Percentiles rank a stretch among this genome's conserved stretches.
Conservation (phyloP, 345 rosid genomes). For the Kernera saxatilis region DNA sequence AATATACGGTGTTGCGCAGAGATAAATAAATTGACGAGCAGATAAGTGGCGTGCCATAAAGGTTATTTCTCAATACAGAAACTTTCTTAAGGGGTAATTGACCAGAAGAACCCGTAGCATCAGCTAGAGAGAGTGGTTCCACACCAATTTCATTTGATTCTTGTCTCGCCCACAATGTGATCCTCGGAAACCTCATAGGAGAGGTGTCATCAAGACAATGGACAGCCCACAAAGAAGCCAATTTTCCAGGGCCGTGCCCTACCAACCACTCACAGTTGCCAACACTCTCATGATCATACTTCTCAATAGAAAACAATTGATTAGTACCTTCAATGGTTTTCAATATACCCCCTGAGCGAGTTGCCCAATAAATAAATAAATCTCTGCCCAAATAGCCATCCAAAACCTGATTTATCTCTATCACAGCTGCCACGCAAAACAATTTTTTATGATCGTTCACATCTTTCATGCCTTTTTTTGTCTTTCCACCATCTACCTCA, state of each 20-base stretch:
- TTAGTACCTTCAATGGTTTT: conserved; percentile 43
- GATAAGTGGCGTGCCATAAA: conserved; percentile 51
- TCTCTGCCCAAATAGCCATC: conserved; percentile 51
- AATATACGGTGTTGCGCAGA: conserved; percentile 42
- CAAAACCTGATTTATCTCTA: conserved; percentile 63
- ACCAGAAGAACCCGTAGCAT: conserved; percentile 31
- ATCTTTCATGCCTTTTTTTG: conserved; percentile 49
- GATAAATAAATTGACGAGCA: conserved; percentile 59
- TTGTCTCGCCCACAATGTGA: conserved; percentile 59
- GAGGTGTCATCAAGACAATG: conserved; percentile 83
- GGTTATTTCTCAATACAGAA: conserved; percentile 43
- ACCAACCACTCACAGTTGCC: conserved; percentile 85
- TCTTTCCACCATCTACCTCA: conserved; percentile 62
- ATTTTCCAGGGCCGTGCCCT: conserved; percentile 71
- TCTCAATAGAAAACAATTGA: conserved; percentile 33
- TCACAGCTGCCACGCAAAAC: conserved; percentile 68
- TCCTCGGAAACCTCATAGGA: conserved; percentile 68
- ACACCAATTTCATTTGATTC: conserved; percentile 38
- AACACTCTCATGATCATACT: conserved; percentile 34
- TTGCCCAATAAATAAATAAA: conserved; percentile 63
- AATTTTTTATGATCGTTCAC: conserved; percentile 36
- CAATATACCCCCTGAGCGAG: conserved; percentile 43
- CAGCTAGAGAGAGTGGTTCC: conserved; percentile 30
- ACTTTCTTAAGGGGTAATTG: conserved; percentile 47
- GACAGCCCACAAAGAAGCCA: conserved; percentile 72